Percentiles rank a stretch among this genome's conserved stretches.
phyloP scores from a whole-genome alignment of 176 grass and related monocot genomes.

The Eremochloa ophiuroides region DNA sequence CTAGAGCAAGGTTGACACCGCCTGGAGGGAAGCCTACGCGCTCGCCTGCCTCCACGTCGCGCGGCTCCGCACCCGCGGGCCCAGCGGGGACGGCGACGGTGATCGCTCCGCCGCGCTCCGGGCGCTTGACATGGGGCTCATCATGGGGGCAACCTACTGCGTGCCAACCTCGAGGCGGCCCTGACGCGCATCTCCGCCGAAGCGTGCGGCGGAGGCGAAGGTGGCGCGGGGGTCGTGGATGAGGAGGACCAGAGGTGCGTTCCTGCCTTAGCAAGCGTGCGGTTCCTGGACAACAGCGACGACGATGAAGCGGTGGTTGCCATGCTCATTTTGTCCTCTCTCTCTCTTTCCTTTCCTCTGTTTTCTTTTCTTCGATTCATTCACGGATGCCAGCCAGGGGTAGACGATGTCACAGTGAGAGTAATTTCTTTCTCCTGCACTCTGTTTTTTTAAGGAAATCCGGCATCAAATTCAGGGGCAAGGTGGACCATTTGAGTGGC shows the following conservation, averaged over 20 bases:
- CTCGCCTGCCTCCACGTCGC: slow-evolving; percentile 85
- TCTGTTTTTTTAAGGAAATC: too few relatives aligned
- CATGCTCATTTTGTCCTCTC: too few relatives aligned
- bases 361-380: too few relatives aligned
- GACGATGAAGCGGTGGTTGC: too few relatives aligned
- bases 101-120: slow-evolving; percentile 51
- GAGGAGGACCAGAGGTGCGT: slow-evolving; percentile 37
- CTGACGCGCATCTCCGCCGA: slow-evolving; percentile 37
- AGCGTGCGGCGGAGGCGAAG: background rate
- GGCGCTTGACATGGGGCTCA: slow-evolving; percentile 92
- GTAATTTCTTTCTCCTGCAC: too few relatives aligned
- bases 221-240: background rate
- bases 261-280: too few relatives aligned
- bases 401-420: too few relatives aligned
- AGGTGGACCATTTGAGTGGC: too few relatives aligned
- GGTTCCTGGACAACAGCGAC: too few relatives aligned
- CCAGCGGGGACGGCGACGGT: background rate
- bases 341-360: too few relatives aligned
- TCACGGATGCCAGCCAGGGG: too few relatives aligned
- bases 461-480: too few relatives aligned
- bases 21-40: slow-evolving; percentile 84
- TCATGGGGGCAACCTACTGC: slow-evolving; percentile 79
- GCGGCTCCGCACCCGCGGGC: slow-evolving; percentile 33
- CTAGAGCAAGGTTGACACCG: slow-evolving; percentile 54
- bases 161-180: slow-evolving; percentile 47